These are phyloP conservation scores for Russula ochroleuca DNA, from an alignment of 768 basidiomycete genomes.

Conservation along the genomic window DNA sequence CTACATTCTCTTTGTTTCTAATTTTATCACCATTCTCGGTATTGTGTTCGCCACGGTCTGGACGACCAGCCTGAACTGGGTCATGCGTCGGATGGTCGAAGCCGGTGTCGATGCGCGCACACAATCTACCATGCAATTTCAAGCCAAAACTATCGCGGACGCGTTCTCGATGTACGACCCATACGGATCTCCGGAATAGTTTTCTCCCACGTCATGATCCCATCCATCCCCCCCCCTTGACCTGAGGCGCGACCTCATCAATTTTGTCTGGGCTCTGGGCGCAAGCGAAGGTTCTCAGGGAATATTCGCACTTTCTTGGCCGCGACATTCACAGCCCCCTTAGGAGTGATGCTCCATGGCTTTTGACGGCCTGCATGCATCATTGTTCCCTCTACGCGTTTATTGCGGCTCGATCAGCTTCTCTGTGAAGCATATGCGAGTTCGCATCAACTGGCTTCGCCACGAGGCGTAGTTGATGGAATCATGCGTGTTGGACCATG, in stretches of 20 bases:
- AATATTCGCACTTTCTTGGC: neutral
- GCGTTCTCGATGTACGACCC: slow-evolving; percentile 11
- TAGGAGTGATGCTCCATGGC: neutral
- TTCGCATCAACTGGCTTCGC: neutral
- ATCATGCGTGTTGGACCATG: neutral
- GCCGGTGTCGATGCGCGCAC: slow-evolving; percentile 19
- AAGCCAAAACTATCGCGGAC: slow-evolving; percentile 12
- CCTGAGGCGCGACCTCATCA: neutral
- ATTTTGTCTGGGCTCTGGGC: neutral
- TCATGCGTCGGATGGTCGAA: slow-evolving; percentile 23
- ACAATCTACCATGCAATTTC: slow-evolving; percentile 22
- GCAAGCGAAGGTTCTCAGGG: neutral
- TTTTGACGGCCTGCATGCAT: neutral
- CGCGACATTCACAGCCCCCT: neutral
- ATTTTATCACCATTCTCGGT: slow-evolving; percentile 27
- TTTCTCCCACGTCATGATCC: slow-evolving; percentile 1
- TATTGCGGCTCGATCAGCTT: neutral
- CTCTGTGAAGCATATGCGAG: neutral
- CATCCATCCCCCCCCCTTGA: neutral
- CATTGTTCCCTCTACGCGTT: neutral
- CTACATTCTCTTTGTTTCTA: slow-evolving; percentile 22
- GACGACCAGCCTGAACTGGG: slow-evolving; percentile 28
- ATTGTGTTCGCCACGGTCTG: slow-evolving; percentile 28
- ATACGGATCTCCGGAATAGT: slow-evolving; percentile 1
- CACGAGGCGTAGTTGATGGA: neutral